These are phyloP conservation scores for Lichenothelia convexa DNA, from an alignment of 495 filamentous ascomycete species.

Conservation along the genomic window DNA sequence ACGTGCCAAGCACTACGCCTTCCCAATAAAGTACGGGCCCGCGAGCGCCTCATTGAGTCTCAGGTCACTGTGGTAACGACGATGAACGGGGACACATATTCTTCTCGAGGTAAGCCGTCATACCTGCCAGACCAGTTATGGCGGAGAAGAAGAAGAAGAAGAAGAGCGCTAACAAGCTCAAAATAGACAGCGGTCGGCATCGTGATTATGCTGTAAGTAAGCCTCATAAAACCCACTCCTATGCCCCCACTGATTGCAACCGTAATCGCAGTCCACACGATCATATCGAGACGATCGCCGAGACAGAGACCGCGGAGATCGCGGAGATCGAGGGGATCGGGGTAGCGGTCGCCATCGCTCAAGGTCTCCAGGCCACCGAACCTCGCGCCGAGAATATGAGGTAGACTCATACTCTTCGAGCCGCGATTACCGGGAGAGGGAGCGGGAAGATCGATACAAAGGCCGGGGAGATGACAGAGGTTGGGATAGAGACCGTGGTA, in stretches of 20 bases:
- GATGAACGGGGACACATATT: slow-evolving; percentile 83
- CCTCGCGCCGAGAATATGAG: slow-evolving; percentile 46
- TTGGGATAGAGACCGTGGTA: slow-evolving; percentile 37
- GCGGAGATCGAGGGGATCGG: slow-evolving; percentile 15
- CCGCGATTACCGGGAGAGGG: slow-evolving; percentile 73
- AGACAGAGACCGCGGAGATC: slow-evolving; percentile 4
- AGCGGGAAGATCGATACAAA: slow-evolving; percentile 76
- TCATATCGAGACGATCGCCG: slow-evolving; percentile 5
- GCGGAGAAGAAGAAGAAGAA: no score
- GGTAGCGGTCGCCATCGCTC: slow-evolving; percentile 49
- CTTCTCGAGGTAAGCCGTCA: slow-evolving; percentile 62
- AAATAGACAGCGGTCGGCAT: slow-evolving; percentile 52
- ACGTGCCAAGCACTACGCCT: no score
- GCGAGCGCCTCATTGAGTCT: no score
- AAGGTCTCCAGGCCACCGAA: slow-evolving; percentile 49
- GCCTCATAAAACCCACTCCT: no score
- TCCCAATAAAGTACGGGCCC: no score
- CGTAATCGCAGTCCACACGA: slow-evolving; percentile 30
- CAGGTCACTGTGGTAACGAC: no score
- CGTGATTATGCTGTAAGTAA: no score
- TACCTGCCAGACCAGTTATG: no score
- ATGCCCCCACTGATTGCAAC: no score
- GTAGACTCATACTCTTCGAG: slow-evolving; percentile 79
- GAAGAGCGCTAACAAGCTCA: no score
- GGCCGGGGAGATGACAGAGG: slow-evolving; percentile 27